Evolutionary conservation across 2,329 filamentous ascomycete species (phyloP).

Genomic region (Coniochaeta sp.): DNA sequence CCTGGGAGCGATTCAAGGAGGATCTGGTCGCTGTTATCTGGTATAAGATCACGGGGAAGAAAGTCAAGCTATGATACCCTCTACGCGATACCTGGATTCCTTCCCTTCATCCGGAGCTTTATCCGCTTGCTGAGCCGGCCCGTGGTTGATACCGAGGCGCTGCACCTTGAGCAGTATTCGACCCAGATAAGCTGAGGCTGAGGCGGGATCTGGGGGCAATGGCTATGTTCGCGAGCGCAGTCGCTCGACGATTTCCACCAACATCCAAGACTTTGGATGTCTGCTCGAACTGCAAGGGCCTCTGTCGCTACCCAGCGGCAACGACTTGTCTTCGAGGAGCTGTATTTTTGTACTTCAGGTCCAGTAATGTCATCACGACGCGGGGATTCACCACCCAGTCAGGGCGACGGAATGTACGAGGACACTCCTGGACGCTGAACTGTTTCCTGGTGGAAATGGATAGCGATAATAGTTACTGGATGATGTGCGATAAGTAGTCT

Average conservation of each 20-base stretch:
- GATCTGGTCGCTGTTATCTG: slow-evolving; percentile 53
- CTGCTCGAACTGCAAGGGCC: not conserved
- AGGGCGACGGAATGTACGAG: not conserved
- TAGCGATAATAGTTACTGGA: not conserved
- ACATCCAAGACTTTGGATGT: not conserved
- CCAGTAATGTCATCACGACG: not conserved
- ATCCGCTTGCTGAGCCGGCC: not conserved
- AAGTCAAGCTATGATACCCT: slow-evolving; percentile 44
- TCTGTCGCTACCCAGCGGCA: not conserved
- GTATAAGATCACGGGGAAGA: slow-evolving; percentile 56
- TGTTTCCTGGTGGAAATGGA: not conserved
- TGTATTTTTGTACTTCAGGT: not conserved
- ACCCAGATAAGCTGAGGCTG: not conserved
- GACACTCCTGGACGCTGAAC: not conserved
- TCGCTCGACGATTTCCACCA: not conserved
- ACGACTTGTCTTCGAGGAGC: not conserved
- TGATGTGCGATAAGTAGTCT: not conserved
- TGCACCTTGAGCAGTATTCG: not conserved
- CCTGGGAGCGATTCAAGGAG: slow-evolving; percentile 72
- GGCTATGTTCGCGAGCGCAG: not conserved
- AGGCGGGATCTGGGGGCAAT: not conserved
- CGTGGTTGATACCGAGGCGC: not conserved
- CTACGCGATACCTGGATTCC: not conserved
- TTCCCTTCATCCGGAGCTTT: not conserved
- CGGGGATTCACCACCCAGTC: not conserved